Evolutionary conservation across 1,284 basidiomycete species (phyloP).

Genomic region (Bjerkandera adusta): DNA sequence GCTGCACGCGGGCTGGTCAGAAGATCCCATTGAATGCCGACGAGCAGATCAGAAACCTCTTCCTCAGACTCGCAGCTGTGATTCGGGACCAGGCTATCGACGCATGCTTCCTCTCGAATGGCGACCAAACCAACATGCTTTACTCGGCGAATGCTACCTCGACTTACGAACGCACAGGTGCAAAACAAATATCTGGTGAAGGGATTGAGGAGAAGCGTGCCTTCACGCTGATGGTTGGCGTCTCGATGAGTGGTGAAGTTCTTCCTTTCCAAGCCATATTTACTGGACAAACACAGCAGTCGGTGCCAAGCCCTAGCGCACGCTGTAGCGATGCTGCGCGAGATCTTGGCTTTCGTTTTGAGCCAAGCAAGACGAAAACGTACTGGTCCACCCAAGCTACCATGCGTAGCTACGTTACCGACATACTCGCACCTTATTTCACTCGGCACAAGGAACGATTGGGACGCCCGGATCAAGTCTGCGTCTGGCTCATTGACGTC

Average conservation of each 20-base stretch:
- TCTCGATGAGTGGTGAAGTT: constrained; percentile 24
- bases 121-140: constrained; percentile 35
- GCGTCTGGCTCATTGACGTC: constrained; percentile 31
- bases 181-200: constrained; percentile 28
- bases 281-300: constrained; percentile 23
- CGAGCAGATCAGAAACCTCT: constrained; percentile 22
- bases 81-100: constrained; percentile 32
- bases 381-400: constrained; percentile 39
- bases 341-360: constrained; percentile 27
- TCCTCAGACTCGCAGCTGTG: constrained; percentile 23
- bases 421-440: constrained; percentile 35
- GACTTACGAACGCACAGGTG: constrained; percentile 26
- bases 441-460: constrained; percentile 19
- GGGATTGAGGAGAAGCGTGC: constrained; percentile 34
- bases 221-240: constrained; percentile 30
- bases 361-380: constrained; percentile 25
- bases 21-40: constrained; percentile 32
- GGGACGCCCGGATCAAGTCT: constrained; percentile 25
- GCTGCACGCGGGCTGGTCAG: constrained; percentile 29
- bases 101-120: constrained; percentile 31
- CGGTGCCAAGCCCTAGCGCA: constrained; percentile 20
- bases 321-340: constrained; percentile 22
- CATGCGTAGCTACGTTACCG: constrained; percentile 32
- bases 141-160: constrained; percentile 18
- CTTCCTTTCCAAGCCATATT: constrained; percentile 33